Evolutionary conservation across 495 filamentous ascomycete genomes (phyloP).

Genomic region (Neurospora pannonica): DNA sequence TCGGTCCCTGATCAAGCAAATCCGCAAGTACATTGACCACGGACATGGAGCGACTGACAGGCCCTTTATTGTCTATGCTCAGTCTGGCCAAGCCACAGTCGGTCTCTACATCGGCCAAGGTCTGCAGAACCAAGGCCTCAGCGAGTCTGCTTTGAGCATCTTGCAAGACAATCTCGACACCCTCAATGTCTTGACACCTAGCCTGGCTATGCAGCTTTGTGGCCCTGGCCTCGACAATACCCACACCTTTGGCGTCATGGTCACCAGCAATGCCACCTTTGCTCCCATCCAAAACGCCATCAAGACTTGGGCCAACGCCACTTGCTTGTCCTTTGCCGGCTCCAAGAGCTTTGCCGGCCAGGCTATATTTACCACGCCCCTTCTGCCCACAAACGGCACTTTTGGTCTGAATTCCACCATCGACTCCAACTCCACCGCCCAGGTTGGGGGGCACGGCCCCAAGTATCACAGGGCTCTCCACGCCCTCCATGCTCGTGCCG

Average conservation of each 20-base stretch:
- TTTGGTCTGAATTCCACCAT: background rate
- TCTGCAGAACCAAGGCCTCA: conserved; percentile 17
- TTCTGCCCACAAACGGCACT: background rate
- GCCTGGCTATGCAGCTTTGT: conserved; percentile 31
- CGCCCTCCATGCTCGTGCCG: background rate
- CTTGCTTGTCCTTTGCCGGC: conserved; percentile 19
- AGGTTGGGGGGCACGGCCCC: background rate
- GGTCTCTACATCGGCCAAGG: conserved; percentile 14
- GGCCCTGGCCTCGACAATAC: conserved; percentile 9
- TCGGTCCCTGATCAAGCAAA: background rate
- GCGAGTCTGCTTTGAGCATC: conserved; percentile 11
- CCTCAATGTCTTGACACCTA: conserved; percentile 6
- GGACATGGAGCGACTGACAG: background rate
- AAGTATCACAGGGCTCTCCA: background rate
- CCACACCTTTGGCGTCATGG: conserved; percentile 27
- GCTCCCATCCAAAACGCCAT: conserved; percentile 23
- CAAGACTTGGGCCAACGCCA: conserved; percentile 23
- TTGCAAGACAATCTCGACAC: conserved; percentile 9
- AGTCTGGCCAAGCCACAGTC: conserved; percentile 1
- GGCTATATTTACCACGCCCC: conserved; percentile 10
- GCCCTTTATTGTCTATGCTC: conserved; percentile 7
- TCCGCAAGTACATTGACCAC: conserved; percentile 3
- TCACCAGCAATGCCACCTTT: conserved; percentile 23
- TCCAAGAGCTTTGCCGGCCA: conserved; percentile 11
- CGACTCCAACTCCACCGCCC: too few relatives aligned